phyloP scores from a whole-genome alignment of 2,329 filamentous ascomycete species.

The Myriangium duriaei region DNA sequence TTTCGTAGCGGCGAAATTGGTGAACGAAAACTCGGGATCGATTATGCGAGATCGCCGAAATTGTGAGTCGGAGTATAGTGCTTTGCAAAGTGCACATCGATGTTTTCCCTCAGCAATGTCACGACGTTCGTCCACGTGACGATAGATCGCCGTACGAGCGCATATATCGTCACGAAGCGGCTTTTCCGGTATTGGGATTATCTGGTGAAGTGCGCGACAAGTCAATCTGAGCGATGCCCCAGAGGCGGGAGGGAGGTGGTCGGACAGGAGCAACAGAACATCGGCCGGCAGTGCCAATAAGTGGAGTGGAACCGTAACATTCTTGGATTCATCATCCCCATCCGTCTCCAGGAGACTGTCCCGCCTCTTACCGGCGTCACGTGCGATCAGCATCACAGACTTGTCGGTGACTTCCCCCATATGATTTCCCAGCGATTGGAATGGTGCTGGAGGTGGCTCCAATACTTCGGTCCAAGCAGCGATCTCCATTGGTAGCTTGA shows the following conservation, averaged over 20 bases:
- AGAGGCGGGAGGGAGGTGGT: constrained; percentile 8
- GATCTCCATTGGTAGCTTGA: background rate
- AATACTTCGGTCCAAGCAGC: background rate
- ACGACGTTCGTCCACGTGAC: constrained; percentile 2
- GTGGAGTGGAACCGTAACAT: background rate
- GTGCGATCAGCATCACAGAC: too few relatives aligned
- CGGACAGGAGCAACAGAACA: constrained; percentile 10
- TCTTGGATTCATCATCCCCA: background rate
- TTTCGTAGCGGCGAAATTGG: constrained; percentile 1
- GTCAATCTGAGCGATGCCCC: constrained; percentile 9
- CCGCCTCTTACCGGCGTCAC: too few relatives aligned
- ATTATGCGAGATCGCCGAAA: constrained; percentile 3
- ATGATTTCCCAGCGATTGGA: too few relatives aligned
- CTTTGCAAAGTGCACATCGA: constrained; percentile 10
- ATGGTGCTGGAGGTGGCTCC: background rate
- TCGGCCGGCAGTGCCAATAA: constrained; percentile 11
- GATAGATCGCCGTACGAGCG: background rate
- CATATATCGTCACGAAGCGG: background rate
- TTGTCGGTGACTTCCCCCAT: too few relatives aligned
- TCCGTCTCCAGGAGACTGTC: background rate
- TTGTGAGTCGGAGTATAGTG: constrained; percentile 5
- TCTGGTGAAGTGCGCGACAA: constrained; percentile 4
- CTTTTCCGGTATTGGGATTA: constrained; percentile 4
- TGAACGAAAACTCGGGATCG: background rate
- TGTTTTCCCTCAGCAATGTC: background rate